Percentiles rank a stretch among this genome's conserved stretches.
Conservation (phyloP, 345 rosid species). For the Trapa bicornis region DNA sequence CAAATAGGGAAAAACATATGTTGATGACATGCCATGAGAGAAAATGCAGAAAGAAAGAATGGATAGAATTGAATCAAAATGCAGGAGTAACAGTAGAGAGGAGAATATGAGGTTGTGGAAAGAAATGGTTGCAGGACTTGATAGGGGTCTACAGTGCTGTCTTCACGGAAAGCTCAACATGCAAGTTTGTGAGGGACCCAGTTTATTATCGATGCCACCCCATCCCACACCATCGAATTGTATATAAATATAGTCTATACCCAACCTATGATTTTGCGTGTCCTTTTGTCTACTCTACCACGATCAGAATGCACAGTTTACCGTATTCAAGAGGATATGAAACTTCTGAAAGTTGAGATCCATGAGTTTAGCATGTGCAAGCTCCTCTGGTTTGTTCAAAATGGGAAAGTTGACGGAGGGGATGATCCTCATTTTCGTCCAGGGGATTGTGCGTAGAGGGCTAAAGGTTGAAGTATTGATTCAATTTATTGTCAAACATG, state of each 20-base stretch:
- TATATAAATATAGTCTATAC: slow-evolving; percentile 66
- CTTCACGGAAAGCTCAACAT: slow-evolving; percentile 86
- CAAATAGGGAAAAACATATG: slow-evolving; percentile 68
- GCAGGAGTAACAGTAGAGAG: slow-evolving; percentile 51
- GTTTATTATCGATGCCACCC: slow-evolving; percentile 94
- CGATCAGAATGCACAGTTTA: slow-evolving; percentile 78
- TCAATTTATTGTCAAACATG: slow-evolving; percentile 89
- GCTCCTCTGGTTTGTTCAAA: slow-evolving; percentile 90
- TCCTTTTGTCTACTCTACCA: slow-evolving; percentile 84
- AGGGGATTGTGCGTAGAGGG: slow-evolving; percentile 92
- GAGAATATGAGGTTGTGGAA: slow-evolving; percentile 72
- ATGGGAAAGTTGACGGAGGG: slow-evolving; percentile 87
- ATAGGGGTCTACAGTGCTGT: slow-evolving; percentile 74
- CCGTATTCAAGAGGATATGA: slow-evolving; percentile 79
- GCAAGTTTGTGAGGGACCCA: slow-evolving; percentile 96
- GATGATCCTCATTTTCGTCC: slow-evolving; percentile 97
- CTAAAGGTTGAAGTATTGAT: slow-evolving; percentile 77
- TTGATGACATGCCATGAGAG: slow-evolving; percentile 84
- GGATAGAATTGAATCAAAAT: slow-evolving; percentile 86
- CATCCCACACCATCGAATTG: slow-evolving; percentile 79
- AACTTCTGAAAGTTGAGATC: slow-evolving; percentile 48
- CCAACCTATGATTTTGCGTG: slow-evolving; percentile 99
- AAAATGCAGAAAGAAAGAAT: slow-evolving; percentile 82
- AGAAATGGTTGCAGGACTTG: slow-evolving; percentile 72
- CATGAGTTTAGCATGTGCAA: slow-evolving; percentile 91